phyloP scores from a whole-genome alignment of 2,329 filamentous ascomycete genomes.

The Stagonosporopsis vannaccii region DNA sequence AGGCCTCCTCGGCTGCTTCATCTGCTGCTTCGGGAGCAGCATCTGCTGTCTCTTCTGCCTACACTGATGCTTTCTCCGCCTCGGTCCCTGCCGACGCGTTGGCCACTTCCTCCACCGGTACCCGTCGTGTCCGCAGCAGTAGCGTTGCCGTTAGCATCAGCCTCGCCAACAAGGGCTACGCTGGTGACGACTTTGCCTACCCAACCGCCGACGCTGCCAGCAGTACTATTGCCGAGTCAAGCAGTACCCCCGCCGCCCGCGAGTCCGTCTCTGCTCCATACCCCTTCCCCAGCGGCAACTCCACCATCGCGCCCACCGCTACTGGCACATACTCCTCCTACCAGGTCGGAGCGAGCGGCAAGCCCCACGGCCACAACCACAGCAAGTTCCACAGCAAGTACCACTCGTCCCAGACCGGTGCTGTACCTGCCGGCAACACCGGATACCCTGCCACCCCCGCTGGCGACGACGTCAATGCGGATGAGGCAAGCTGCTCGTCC shows the following conservation, averaged over 20 bases:
- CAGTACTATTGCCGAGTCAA: neutral
- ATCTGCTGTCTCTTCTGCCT: conserved; percentile 2
- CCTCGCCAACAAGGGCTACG: conserved; percentile 25
- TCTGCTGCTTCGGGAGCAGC: neutral
- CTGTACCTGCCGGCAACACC: conserved; percentile 17
- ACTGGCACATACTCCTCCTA: conserved; percentile 12
- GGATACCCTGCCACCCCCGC: conserved; percentile 6
- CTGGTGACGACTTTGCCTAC: conserved; percentile 1
- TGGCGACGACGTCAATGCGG: conserved; percentile 1
- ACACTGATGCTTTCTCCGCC: conserved; percentile 3
- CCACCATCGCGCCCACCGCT: conserved; percentile 12
- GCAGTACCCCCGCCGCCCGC: conserved; percentile 1
- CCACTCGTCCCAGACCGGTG: conserved; percentile 12
- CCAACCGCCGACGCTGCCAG: neutral
- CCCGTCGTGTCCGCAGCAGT: conserved; percentile 4
- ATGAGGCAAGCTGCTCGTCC: conserved; percentile 26
- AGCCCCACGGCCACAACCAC: conserved; percentile 14
- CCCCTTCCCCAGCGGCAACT: conserved; percentile 12
- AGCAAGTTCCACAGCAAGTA: conserved; percentile 12
- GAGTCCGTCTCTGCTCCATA: conserved; percentile 3
- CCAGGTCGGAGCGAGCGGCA: neutral
- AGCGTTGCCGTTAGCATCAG: conserved; percentile 16
- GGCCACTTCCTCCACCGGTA: conserved; percentile 13
- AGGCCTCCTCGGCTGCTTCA: conserved; percentile 1
- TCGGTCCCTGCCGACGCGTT: conserved; percentile 6